Percentiles rank a stretch among this genome's conserved stretches.
phyloP scores from a whole-genome alignment of 257 asterid genomes.

The Fraxinus quadrangulata region DNA sequence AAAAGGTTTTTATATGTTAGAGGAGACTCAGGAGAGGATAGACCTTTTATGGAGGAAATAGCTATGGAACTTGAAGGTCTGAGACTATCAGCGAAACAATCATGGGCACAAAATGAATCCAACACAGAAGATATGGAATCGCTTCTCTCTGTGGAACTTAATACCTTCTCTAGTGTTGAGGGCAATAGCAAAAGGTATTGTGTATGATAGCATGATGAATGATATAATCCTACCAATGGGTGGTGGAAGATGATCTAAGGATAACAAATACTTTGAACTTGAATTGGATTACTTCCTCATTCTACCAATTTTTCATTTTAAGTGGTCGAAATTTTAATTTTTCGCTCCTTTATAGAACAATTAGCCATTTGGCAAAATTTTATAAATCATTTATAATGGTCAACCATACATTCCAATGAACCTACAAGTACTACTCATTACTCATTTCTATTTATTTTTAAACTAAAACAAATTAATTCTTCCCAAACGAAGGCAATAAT shows the following conservation, averaged over 20 bases:
- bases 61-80: conserved; percentile 23
- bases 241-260: neutral
- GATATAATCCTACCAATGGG: neutral
- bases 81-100: conserved; percentile 9
- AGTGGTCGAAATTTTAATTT: no score
- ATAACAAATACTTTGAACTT: neutral
- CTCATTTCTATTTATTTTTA: no score
- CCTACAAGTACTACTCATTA: no score
- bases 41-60: conserved; percentile 37
- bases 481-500: no score
- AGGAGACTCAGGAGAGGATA: conserved; percentile 36
- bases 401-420: no score
- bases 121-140: conserved; percentile 1
- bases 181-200: neutral
- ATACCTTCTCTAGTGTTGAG: neutral
- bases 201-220: conserved; percentile 16
- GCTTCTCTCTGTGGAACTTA: neutral
- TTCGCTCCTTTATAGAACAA: no score
- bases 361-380: no score
- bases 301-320: no score
- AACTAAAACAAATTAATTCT: no score
- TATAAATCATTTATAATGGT: no score
- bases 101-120: conserved; percentile 10
- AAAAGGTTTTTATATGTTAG: conserved; percentile 28
- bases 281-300: no score